Conservation (phyloP, 2,329 filamentous ascomycete genomes). For the Pseudogymnoascus sp. region DNA sequence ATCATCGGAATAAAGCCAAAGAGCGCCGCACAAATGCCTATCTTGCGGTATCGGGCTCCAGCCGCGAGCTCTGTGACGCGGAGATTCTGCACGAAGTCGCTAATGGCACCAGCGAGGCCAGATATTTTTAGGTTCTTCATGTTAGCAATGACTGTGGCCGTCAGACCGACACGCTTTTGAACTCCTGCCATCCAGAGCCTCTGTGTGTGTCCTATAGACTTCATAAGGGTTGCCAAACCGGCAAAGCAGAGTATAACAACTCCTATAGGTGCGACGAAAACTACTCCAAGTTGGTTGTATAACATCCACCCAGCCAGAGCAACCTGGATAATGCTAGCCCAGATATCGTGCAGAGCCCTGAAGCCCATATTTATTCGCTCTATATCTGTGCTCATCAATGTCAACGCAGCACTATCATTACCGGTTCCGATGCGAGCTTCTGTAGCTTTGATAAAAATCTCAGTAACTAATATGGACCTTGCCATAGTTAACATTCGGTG, state of each 20-base stretch:
- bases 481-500: constrained; percentile 10
- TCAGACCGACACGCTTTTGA: constrained; percentile 16
- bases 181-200: constrained; percentile 19
- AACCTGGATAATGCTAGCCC: constrained; percentile 16
- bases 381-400: constrained; percentile 23
- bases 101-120: constrained; percentile 27
- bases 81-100: constrained; percentile 27
- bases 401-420: constrained; percentile 16
- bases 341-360: constrained; percentile 13
- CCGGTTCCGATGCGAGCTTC: constrained; percentile 12
- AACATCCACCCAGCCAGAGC: constrained; percentile 14
- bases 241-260: constrained; percentile 30
- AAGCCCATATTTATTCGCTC: constrained; percentile 15
- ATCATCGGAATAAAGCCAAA: constrained; percentile 15
- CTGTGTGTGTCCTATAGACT: constrained; percentile 26
- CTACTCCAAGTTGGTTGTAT: constrained; percentile 32
- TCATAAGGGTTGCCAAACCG: constrained; percentile 14
- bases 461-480: constrained; percentile 9
- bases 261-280: constrained; percentile 39
- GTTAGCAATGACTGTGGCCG: constrained; percentile 22
- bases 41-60: constrained; percentile 16
- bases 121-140: constrained; percentile 35
- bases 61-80: constrained; percentile 28
- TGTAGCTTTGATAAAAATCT: constrained; percentile 11
- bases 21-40: constrained; percentile 5